Evolutionary conservation across 495 filamentous ascomycete genomes (phyloP).

Genomic region (Neurospora intermedia): DNA sequence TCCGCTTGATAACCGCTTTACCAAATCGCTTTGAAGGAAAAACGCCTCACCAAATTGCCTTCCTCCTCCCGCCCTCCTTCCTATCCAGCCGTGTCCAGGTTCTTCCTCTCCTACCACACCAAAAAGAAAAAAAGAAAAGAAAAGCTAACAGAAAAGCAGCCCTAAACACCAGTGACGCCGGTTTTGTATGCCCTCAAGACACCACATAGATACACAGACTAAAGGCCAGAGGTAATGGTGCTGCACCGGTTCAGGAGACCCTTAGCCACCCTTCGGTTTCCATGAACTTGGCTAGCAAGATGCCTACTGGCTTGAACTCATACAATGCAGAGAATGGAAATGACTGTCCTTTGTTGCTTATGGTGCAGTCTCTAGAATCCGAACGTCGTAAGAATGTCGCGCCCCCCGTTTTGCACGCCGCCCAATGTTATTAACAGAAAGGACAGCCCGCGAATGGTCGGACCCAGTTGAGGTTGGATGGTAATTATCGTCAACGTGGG

Average conservation of each 20-base stretch:
- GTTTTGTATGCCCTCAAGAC: slow-evolving; percentile 19
- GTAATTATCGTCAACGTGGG: not conserved
- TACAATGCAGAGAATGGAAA: not conserved
- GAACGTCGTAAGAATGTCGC: not conserved
- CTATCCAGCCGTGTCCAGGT: not conserved
- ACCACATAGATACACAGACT: slow-evolving; percentile 13
- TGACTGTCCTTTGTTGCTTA: not conserved
- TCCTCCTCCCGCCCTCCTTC: not conserved
- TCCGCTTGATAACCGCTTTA: not conserved
- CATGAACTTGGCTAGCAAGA: not conserved
- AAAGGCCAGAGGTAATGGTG: not conserved
- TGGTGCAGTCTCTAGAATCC: not conserved
- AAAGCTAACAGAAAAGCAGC: slow-evolving; percentile 8
- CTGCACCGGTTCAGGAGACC: not conserved
- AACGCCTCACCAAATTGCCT: not conserved
- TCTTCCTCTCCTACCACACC: not conserved
- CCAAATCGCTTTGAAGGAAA: not conserved
- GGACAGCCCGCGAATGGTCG: not conserved
- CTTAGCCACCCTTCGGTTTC: not conserved
- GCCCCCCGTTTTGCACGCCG: not conserved
- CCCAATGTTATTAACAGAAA: not conserved
- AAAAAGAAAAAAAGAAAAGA: not conserved
- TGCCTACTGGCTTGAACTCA: not conserved
- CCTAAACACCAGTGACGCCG: slow-evolving; percentile 10
- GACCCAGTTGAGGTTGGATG: not conserved